phyloP scores from a whole-genome alignment of 768 basidiomycete genomes.

The Gloeophyllum trabeum region DNA sequence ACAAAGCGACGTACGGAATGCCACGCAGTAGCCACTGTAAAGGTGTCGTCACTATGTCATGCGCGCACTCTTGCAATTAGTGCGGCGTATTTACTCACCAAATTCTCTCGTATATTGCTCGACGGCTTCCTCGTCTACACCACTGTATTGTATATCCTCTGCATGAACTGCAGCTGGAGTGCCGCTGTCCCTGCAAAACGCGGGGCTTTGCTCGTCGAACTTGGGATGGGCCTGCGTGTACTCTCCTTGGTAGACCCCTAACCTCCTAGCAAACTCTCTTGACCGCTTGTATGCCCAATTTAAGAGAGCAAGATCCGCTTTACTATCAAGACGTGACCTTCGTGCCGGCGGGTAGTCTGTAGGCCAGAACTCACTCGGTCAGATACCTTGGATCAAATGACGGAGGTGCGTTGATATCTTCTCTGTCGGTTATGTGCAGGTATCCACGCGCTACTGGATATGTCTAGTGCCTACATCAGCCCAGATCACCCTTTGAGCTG shows the following conservation, averaged over 20 bases:
- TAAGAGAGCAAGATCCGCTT: conserved; percentile 26
- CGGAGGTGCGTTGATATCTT: conserved; percentile 27
- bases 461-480: no score
- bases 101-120: conserved; percentile 14
- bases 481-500: no score
- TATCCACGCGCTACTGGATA: conserved; percentile 38
- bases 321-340: conserved; percentile 6
- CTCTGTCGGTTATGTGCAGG: conserved; percentile 33
- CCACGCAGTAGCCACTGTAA: conserved; percentile 16
- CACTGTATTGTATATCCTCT: conserved; percentile 19
- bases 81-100: conserved; percentile 12
- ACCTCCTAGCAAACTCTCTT: conserved; percentile 45
- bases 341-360: not conserved
- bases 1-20: conserved; percentile 7
- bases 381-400: conserved; percentile 36
- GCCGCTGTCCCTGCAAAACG: conserved; percentile 11
- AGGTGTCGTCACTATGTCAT: no score
- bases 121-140: conserved; percentile 23
- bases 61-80: no score
- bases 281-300: conserved; percentile 42
- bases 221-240: conserved; percentile 14
- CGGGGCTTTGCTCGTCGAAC: conserved; percentile 19
- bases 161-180: conserved; percentile 14
- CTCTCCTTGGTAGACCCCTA: conserved; percentile 29
- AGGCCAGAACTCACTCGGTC: conserved; percentile 22